Evolutionary conservation across 805 yeast species (phyloP).

Genomic region (Wickerhamomyces canadensis): DNA sequence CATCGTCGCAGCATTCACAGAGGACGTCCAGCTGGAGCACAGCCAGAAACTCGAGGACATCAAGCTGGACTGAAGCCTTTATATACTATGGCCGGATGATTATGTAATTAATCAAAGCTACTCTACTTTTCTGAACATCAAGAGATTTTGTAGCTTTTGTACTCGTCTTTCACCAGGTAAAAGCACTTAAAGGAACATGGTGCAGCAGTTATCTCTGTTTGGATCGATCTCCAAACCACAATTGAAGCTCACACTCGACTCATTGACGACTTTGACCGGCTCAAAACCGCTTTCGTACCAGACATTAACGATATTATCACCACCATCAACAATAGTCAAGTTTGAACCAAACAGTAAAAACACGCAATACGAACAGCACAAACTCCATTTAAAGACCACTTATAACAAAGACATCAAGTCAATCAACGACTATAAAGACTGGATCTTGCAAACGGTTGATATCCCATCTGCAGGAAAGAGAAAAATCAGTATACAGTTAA

Average conservation of each 20-base stretch:
- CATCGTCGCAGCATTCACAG: conserved; percentile 68
- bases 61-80: conserved; percentile 17
- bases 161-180: too few relatives aligned
- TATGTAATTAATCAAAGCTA: too few relatives aligned
- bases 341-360: conserved; percentile 24
- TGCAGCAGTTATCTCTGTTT: conserved; percentile 23
- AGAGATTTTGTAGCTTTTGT: too few relatives aligned
- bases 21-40: conserved; percentile 37
- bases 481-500: conserved; percentile 58
- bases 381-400: conserved; percentile 16
- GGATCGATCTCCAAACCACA: conserved; percentile 14
- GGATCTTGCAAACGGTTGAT: conserved; percentile 65
- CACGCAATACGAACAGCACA: conserved; percentile 22
- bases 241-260: conserved; percentile 13
- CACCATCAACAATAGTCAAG: conserved; percentile 21
- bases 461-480: conserved; percentile 73
- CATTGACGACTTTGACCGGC: conserved; percentile 21
- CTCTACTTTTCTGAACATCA: too few relatives aligned
- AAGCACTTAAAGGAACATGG: too few relatives aligned
- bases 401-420: conserved; percentile 1
- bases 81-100: not conserved
- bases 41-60: conserved; percentile 34
- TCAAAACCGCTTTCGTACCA: conserved; percentile 8
- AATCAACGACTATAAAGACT: conserved; percentile 23
- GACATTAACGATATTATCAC: conserved; percentile 13